phyloP scores from a whole-genome alignment of 1,284 basidiomycete species.

The Gymnopus androsaceus region DNA sequence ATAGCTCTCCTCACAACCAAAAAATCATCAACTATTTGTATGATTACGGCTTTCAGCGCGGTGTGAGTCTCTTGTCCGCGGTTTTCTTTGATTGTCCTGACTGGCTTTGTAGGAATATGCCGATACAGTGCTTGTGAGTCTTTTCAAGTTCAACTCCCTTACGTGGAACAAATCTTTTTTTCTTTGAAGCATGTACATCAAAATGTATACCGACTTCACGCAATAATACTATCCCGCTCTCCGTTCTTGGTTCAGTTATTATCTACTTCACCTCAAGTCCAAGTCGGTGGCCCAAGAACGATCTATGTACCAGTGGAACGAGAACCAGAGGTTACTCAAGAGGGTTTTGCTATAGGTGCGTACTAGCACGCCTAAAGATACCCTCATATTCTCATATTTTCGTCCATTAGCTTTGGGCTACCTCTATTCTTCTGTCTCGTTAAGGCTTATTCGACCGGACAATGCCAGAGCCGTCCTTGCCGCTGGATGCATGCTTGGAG shows the following conservation, averaged over 20 bases:
- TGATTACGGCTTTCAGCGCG: slow-evolving; percentile 75
- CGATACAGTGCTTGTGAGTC: slow-evolving; percentile 73
- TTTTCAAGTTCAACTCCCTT: slow-evolving; percentile 16
- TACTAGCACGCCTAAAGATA: neutral
- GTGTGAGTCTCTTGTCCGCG: slow-evolving; percentile 50
- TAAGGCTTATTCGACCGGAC: slow-evolving; percentile 65
- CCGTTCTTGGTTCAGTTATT: slow-evolving; percentile 85
- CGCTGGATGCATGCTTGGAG: slow-evolving; percentile 78
- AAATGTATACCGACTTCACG: slow-evolving; percentile 73
- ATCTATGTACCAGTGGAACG: slow-evolving; percentile 77
- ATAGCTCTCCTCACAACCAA: slow-evolving; percentile 57
- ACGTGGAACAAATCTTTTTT: slow-evolving; percentile 16
- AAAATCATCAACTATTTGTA: slow-evolving; percentile 76
- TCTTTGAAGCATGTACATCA: slow-evolving; percentile 68
- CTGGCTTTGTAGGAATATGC: slow-evolving; percentile 64
- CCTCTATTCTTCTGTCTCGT: slow-evolving; percentile 73
- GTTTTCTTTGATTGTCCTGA: slow-evolving; percentile 7
- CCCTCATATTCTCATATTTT: neutral
- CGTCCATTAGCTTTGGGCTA: slow-evolving; percentile 64
- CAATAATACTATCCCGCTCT: slow-evolving; percentile 82
- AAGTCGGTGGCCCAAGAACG: slow-evolving; percentile 57
- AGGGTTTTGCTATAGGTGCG: slow-evolving; percentile 77
- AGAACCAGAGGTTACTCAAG: slow-evolving; percentile 78
- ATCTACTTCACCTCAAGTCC: slow-evolving; percentile 63
- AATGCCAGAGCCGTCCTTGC: slow-evolving; percentile 84